Conservation (phyloP, 169 alveolate genomes). For the Amoebophrya sp. region DNA sequence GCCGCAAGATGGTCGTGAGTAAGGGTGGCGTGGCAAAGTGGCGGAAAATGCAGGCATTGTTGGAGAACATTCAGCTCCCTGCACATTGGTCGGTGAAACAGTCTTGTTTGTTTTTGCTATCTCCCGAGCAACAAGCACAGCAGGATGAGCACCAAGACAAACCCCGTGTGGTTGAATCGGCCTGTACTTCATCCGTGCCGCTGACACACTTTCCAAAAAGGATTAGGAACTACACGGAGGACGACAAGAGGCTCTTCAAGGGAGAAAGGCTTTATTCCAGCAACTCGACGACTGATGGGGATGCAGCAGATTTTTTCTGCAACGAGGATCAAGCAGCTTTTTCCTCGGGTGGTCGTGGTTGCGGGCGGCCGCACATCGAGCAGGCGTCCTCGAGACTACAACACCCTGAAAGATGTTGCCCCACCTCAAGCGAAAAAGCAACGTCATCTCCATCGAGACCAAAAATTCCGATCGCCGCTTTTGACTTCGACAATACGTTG, state of each 20-base stretch:
- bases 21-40: not conserved
- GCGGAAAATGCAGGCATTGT: not conserved
- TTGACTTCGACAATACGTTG: not conserved
- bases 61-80: not conserved
- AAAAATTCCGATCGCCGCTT: not conserved
- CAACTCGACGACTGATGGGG: no score
- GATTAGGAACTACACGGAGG: not conserved
- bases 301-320: no score
- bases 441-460: not conserved
- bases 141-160: not conserved
- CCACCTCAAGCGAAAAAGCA: not conserved
- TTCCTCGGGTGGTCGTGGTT: not conserved
- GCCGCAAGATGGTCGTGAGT: not conserved
- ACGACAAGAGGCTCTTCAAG: not conserved
- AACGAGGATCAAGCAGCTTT: not conserved
- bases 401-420: not conserved
- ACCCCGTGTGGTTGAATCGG: not conserved
- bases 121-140: not conserved
- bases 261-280: no score
- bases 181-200: not conserved
- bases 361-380: not conserved
- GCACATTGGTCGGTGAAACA: not conserved
- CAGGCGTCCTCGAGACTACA: not conserved
- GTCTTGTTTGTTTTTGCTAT: not conserved
- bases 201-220: not conserved